Conservation (phyloP, 2,329 filamentous ascomycete genomes). For the Cercospora sp. region DNA sequence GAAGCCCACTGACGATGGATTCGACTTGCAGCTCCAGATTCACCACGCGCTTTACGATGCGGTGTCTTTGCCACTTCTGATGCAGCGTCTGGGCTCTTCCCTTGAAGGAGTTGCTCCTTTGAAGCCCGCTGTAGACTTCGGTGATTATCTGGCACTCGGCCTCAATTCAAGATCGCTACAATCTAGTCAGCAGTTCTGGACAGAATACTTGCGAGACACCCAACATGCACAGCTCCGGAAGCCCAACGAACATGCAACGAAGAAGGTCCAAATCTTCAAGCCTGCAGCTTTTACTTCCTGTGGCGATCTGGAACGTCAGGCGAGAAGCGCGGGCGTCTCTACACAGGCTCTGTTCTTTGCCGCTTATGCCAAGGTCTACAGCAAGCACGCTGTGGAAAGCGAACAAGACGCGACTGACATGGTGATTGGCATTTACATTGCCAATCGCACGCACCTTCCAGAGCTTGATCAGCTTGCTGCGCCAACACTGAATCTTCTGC, state of each 20-base stretch:
- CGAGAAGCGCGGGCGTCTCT: conserved; percentile 59
- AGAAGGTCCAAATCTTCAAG: conserved; percentile 50
- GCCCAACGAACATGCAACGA: conserved; percentile 24
- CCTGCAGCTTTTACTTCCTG: conserved; percentile 51
- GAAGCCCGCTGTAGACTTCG: conserved; percentile 36
- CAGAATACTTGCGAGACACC: conserved; percentile 45
- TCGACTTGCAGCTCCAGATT: conserved; percentile 54
- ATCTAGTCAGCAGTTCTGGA: conserved; percentile 53
- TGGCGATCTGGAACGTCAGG: conserved; percentile 44
- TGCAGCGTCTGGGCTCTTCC: conserved; percentile 50
- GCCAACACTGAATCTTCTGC: conserved; percentile 79
- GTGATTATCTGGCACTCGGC: conserved; percentile 46
- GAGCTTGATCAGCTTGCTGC: conserved; percentile 55
- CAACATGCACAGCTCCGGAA: conserved; percentile 25
- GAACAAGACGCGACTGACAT: conserved; percentile 42
- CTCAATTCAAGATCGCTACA: conserved; percentile 1
- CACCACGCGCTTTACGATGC: conserved; percentile 91
- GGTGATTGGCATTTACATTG: conserved; percentile 78
- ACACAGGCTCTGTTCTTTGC: conserved; percentile 77
- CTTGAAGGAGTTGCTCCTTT: conserved; percentile 27
- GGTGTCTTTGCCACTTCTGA: conserved; percentile 68
- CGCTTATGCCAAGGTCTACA: conserved; percentile 60
- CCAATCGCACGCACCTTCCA: conserved; percentile 65
- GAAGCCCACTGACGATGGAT: conserved; percentile 20
- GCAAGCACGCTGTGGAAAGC: conserved; percentile 29